Conservation (phyloP, 163 green algal genomes). For the Coccomyxa subellipsoidea region DNA sequence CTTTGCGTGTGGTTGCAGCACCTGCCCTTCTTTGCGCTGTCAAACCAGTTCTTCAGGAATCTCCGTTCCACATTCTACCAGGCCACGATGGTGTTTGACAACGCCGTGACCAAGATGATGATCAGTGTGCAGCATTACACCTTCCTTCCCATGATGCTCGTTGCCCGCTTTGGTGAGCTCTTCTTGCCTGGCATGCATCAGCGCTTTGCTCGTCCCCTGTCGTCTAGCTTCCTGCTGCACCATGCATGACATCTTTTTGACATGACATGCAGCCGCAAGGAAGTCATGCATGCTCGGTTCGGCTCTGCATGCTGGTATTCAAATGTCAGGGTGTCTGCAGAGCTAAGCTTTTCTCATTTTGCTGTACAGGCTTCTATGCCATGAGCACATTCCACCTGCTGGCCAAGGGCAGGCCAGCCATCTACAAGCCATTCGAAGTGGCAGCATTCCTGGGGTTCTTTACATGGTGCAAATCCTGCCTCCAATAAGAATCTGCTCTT, state of each 20-base stretch:
- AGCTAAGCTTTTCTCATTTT: too few relatives aligned
- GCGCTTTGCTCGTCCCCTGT: too few relatives aligned
- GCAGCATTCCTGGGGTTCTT: slow-evolving; percentile 2
- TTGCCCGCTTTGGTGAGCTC: slow-evolving; percentile 30
- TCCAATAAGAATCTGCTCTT: too few relatives aligned
- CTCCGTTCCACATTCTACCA: slow-evolving; percentile 46
- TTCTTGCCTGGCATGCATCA: not conserved
- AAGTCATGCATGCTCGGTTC: not conserved
- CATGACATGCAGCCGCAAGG: too few relatives aligned
- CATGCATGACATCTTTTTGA: not conserved
- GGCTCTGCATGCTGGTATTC: not conserved
- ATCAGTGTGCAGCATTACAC: slow-evolving; percentile 44
- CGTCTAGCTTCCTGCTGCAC: too few relatives aligned
- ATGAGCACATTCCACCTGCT: slow-evolving; percentile 9
- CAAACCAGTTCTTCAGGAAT: slow-evolving; percentile 34
- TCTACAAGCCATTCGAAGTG: slow-evolving; percentile 6
- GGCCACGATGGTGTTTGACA: slow-evolving; percentile 40
- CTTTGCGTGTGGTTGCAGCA: slow-evolving; percentile 31
- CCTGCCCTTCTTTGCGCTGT: slow-evolving; percentile 49
- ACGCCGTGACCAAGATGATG: slow-evolving; percentile 24
- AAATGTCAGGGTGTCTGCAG: too few relatives aligned
- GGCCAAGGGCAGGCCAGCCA: not conserved
- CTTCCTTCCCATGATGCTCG: slow-evolving; percentile 38
- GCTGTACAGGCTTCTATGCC: not conserved
- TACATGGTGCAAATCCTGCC: not conserved